phyloP scores from a whole-genome alignment of 805 yeast species.

The Candida manassasensis region DNA sequence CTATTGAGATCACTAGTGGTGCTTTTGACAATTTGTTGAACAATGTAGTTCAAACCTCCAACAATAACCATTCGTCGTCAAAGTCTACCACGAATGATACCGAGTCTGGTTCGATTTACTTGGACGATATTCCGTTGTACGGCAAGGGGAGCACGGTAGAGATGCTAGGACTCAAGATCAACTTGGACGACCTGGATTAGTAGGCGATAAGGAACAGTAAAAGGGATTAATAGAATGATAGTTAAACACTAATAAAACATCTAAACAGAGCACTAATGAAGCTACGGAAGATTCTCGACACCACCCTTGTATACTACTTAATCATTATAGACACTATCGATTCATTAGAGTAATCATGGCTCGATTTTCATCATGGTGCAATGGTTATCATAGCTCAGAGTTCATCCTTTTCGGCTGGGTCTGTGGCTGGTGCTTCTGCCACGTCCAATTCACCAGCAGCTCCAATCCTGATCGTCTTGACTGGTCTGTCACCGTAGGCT shows the following conservation, averaged over 20 bases:
- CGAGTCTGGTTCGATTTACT: constrained; percentile 19
- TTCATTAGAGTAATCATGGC: no score
- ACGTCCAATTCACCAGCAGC: constrained; percentile 64
- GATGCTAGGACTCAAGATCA: constrained; percentile 27
- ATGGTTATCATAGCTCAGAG: no score
- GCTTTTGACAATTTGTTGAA: constrained; percentile 30
- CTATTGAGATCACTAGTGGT: constrained; percentile 22
- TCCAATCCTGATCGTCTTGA: constrained; percentile 55
- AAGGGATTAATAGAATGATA: no score
- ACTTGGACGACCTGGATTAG: constrained; percentile 8
- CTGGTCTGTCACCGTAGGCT: constrained; percentile 61
- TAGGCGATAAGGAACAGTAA: no score
- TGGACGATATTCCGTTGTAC: constrained; percentile 36
- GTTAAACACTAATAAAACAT: no score
- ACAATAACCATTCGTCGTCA: constrained; percentile 1
- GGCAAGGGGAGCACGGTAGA: constrained; percentile 38
- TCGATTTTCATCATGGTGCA: no score
- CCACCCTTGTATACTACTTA: no score
- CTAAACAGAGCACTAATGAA: no score
- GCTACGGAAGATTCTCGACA: no score
- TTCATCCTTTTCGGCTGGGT: constrained; percentile 20
- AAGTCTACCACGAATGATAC: constrained; percentile 8
- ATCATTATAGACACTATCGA: no score
- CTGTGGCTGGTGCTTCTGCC: constrained; percentile 11
- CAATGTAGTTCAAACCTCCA: constrained; percentile 17